Evolutionary conservation across 345 rosid species (phyloP).

Genomic region (Syzygium aromaticum): DNA sequence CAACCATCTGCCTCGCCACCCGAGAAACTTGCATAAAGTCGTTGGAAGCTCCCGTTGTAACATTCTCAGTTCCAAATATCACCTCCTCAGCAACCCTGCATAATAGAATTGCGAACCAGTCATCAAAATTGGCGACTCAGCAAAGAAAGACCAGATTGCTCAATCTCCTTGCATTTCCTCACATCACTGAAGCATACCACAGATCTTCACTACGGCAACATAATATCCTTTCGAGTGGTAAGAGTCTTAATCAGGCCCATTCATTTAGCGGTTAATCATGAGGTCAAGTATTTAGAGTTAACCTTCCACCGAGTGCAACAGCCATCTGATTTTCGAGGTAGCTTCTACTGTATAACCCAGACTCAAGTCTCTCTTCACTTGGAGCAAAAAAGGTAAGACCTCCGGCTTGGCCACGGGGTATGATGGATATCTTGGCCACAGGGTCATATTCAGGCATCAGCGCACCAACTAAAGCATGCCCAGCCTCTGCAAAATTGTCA

Average conservation of each 20-base stretch:
- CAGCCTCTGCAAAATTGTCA: slow-evolving; percentile 59
- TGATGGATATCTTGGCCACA: slow-evolving; percentile 91
- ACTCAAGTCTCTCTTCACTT: slow-evolving; percentile 96
- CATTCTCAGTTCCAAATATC: slow-evolving; percentile 82
- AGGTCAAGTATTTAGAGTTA: slow-evolving; percentile 4
- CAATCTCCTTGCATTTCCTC: not conserved
- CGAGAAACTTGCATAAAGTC: slow-evolving; percentile 99
- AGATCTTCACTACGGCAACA: not conserved
- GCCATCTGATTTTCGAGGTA: slow-evolving; percentile 99
- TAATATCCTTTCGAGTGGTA: not conserved
- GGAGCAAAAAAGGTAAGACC: slow-evolving; percentile 96
- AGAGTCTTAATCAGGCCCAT: not conserved
- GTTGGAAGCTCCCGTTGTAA: slow-evolving; percentile 96
- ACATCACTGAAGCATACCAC: not conserved
- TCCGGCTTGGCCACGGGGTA: slow-evolving; percentile 98
- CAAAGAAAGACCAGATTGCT: not conserved
- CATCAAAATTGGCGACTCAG: not conserved
- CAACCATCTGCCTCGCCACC: slow-evolving; percentile 99
- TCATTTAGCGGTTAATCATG: not conserved
- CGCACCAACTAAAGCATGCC: slow-evolving; percentile 95
- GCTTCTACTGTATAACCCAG: slow-evolving; percentile 92
- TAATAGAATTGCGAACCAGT: not conserved
- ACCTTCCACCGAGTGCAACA: slow-evolving; percentile 99
- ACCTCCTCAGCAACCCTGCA: slow-evolving; percentile 94
- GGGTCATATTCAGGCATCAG: slow-evolving; percentile 98